Evolutionary conservation across 257 asterid species (phyloP).

Genomic region (Dorcoceras hygrometricum): DNA sequence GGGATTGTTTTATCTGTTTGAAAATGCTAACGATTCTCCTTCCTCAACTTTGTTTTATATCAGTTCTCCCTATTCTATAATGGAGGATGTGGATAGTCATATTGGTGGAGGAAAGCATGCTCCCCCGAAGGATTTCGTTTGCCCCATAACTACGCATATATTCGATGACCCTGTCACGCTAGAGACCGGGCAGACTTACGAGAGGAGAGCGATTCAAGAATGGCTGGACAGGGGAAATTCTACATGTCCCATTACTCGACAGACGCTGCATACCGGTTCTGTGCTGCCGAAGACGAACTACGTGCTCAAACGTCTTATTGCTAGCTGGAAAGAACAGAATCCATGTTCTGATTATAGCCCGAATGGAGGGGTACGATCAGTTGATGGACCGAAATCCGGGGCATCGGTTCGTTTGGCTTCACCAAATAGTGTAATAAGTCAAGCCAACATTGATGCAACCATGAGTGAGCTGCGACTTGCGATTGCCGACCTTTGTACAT

Average conservation of each 20-base stretch:
- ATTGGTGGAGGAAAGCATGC: constrained; percentile 38
- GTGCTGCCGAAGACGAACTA: constrained; percentile 70
- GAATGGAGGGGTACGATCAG: constrained; percentile 19
- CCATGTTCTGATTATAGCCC: constrained; percentile 21
- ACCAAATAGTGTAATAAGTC: constrained; percentile 51
- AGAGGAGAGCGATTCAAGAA: constrained; percentile 72
- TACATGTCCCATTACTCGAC: constrained; percentile 86
- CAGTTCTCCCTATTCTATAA: constrained; percentile 42
- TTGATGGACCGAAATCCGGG: constrained; percentile 19
- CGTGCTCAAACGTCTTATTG: constrained; percentile 79
- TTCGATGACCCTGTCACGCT: constrained; percentile 83
- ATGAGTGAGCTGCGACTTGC: constrained; percentile 52
- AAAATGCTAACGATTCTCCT: constrained; percentile 9
- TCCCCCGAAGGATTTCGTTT: constrained; percentile 75
- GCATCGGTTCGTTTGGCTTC: constrained; percentile 34
- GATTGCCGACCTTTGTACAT: constrained; percentile 53
- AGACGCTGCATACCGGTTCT: constrained; percentile 40
- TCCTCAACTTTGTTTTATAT: constrained; percentile 20
- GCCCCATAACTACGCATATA: constrained; percentile 74
- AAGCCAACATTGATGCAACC: constrained; percentile 44
- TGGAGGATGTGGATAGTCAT: constrained; percentile 43
- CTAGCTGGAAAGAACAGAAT: constrained; percentile 63
- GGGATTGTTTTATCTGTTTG: constrained; percentile 1
- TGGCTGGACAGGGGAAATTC: constrained; percentile 75
- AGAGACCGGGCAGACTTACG: constrained; percentile 85